A percentile compares a stretch with the other conserved stretches of the same genome.
Conservation (phyloP, 805 yeast genomes). For the Saccharomyces jurei region DNA sequence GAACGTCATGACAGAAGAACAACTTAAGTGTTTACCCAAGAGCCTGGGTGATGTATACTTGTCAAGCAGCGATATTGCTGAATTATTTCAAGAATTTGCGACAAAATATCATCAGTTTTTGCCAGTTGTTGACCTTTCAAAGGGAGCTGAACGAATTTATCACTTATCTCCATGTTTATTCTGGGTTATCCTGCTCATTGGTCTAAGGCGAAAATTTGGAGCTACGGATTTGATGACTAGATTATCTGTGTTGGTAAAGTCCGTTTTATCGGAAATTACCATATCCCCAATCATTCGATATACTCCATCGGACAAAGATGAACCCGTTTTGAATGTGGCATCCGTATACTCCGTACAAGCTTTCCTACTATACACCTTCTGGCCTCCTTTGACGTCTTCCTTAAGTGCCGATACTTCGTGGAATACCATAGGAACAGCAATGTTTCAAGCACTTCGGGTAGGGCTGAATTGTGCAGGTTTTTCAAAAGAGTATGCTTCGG, state of each 20-base stretch:
- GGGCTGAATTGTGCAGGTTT: constrained; percentile 81
- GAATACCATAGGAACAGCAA: constrained; percentile 89
- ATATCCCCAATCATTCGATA: constrained; percentile 85
- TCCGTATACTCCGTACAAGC: constrained; percentile 94
- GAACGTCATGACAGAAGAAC: constrained; percentile 27
- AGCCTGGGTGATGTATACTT: constrained; percentile 61
- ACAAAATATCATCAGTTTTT: constrained; percentile 73
- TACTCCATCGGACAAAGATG: constrained; percentile 69
- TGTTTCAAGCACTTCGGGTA: constrained; percentile 84
- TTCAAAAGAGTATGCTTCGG: constrained; percentile 45
- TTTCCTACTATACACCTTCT: constrained; percentile 72
- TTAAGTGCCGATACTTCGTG: constrained; percentile 92
- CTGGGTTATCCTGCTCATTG: constrained; percentile 87
- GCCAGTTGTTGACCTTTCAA: constrained; percentile 76
- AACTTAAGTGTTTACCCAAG: constrained; percentile 54
- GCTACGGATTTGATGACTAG: constrained; percentile 43
- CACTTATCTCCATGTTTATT: constrained; percentile 78
- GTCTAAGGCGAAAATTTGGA: constrained; percentile 53
- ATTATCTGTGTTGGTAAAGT: constrained; percentile 62
- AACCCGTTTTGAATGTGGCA: constrained; percentile 78
- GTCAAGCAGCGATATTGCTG: constrained; percentile 49
- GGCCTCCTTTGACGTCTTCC: constrained; percentile 96
- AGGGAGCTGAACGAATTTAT: constrained; percentile 78
- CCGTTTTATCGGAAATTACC: constrained; percentile 76
- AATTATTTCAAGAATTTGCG: constrained; percentile 60